Conservation (phyloP, 345 rosid genomes). For the Gossypium anomalum region DNA sequence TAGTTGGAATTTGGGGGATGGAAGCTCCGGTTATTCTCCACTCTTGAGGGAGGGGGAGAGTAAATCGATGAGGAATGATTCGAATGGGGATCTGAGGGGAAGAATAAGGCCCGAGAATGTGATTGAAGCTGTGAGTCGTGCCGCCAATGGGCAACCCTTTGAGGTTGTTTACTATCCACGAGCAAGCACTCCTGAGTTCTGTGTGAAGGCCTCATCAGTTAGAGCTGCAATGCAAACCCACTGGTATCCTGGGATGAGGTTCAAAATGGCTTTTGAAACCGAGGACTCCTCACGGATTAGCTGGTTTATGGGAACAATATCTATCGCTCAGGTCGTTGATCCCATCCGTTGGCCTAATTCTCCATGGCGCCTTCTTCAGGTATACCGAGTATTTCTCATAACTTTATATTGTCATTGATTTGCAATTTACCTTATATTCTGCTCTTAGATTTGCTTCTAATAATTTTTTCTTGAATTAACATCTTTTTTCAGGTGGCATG, state of each 20-base stretch:
- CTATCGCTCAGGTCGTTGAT: constrained; percentile 72
- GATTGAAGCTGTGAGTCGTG: constrained; percentile 62
- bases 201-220: constrained; percentile 62
- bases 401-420: not conserved
- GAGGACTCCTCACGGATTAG: constrained; percentile 92
- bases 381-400: constrained; percentile 15
- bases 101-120: constrained; percentile 64
- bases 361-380: constrained; percentile 94
- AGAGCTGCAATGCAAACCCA: constrained; percentile 64
- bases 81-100: constrained; percentile 36
- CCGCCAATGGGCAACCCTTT: constrained; percentile 59
- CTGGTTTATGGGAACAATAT: constrained; percentile 95
- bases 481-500: constrained; percentile 69
- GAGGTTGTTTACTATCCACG: constrained; percentile 89
- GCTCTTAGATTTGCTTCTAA: not conserved
- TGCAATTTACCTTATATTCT: not conserved
- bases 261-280: constrained; percentile 94
- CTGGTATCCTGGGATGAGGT: constrained; percentile 90
- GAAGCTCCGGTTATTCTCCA: constrained; percentile 42
- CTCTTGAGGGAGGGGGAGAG: constrained; percentile 58
- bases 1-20: constrained; percentile 65
- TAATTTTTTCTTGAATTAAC: constrained; percentile 3
- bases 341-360: constrained; percentile 84
- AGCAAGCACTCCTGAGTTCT: constrained; percentile 80
- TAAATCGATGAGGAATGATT: constrained; percentile 37